These are phyloP conservation scores for Nissolia schottii DNA, from an alignment of 306 rosid species.

Conservation along the genomic window DNA sequence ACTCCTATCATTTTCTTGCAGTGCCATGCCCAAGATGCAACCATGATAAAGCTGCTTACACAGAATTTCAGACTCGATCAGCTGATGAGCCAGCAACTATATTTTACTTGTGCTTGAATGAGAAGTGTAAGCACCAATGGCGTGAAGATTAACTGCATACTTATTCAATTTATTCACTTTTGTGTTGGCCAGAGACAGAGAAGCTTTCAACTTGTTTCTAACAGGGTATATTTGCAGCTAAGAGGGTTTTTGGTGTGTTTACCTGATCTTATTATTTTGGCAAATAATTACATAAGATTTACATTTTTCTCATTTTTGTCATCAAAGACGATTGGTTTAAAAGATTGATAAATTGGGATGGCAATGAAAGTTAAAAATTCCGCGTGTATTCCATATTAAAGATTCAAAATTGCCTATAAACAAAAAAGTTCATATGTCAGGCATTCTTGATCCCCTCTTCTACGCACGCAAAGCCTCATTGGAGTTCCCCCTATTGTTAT, in stretches of 20 bases:
- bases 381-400: neutral
- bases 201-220: neutral
- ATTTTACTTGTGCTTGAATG: conserved; percentile 52
- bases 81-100: conserved; percentile 71
- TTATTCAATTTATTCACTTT: neutral
- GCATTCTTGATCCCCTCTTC: neutral
- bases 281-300: neutral
- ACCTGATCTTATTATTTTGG: neutral
- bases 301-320: neutral
- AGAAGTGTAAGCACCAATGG: conserved; percentile 44
- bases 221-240: neutral
- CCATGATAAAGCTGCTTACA: conserved; percentile 43
- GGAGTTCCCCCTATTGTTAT: neutral
- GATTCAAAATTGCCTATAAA: neutral
- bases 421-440: neutral
- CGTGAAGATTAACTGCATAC: conserved; percentile 27
- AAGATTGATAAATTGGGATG: neutral
- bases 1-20: conserved; percentile 9
- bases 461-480: too few species aligned
- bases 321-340: neutral
- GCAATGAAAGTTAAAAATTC: neutral
- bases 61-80: conserved; percentile 56
- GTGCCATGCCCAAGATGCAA: conserved; percentile 52
- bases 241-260: neutral
- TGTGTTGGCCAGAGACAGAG: neutral